Conservation (phyloP, 2,329 filamentous ascomycete genomes). For the Cryoendolithus antarcticus region DNA sequence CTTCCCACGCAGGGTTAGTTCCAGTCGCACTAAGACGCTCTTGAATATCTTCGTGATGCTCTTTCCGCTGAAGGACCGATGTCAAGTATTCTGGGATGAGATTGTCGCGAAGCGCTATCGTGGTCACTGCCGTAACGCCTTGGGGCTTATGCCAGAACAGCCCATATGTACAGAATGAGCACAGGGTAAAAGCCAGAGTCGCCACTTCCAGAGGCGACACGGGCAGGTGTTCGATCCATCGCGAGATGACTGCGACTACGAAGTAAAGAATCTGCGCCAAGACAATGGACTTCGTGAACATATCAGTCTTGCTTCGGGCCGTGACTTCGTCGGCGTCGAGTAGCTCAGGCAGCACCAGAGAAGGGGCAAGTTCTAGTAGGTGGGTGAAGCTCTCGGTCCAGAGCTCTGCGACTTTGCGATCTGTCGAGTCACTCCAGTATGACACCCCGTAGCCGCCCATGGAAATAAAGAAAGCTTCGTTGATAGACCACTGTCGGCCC, state of each 20-base stretch:
- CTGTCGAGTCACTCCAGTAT: too few species aligned
- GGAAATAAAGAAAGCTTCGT: slow-evolving; percentile 20
- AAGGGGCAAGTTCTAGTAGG: too few species aligned
- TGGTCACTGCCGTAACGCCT: background rate
- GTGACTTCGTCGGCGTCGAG: slow-evolving; percentile 14
- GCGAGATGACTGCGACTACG: slow-evolving; percentile 3
- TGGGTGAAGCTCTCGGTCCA: too few species aligned
- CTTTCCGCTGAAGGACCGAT: too few species aligned
- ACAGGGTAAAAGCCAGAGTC: slow-evolving; percentile 5
- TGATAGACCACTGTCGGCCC: slow-evolving; percentile 13
- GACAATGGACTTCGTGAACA: slow-evolving; percentile 19
- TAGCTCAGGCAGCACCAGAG: background rate
- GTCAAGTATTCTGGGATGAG: too few species aligned
- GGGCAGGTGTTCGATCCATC: background rate
- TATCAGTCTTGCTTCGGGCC: slow-evolving; percentile 29
- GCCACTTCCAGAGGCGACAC: slow-evolving; percentile 7
- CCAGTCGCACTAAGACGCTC: too few species aligned
- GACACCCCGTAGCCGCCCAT: slow-evolving; percentile 18
- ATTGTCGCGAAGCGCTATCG: too few species aligned
- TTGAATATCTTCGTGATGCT: too few species aligned
- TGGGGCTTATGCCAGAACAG: slow-evolving; percentile 5
- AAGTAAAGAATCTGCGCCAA: slow-evolving; percentile 5
- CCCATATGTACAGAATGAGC: slow-evolving; percentile 4
- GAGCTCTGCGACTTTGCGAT: too few species aligned
- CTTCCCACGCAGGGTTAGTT: too few species aligned